Percentiles rank a stretch among this genome's conserved stretches.
These are phyloP conservation scores for Liquidambar formosana DNA, from an alignment of 164 flowering plant species.

Conservation along the genomic window DNA sequence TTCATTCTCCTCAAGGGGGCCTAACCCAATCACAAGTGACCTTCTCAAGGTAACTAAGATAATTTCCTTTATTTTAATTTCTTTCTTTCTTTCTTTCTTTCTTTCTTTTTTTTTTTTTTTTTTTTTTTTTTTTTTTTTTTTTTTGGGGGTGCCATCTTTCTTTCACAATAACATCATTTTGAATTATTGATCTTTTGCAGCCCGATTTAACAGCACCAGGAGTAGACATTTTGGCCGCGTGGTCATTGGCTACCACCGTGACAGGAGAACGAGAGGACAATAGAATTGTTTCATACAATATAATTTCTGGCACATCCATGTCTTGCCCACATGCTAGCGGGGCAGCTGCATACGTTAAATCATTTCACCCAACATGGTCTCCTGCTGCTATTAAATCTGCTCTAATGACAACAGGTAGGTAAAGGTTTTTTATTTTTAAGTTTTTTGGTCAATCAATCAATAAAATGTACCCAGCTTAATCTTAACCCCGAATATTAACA, in stretches of 20 bases:
- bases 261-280: neutral
- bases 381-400: conserved; percentile 18
- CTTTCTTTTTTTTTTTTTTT: too few species aligned
- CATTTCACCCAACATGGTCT: conserved; percentile 11
- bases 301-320: conserved; percentile 18
- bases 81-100: too few species aligned
- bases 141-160: too few species aligned
- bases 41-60: conserved; percentile 21
- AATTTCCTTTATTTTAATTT: too few species aligned
- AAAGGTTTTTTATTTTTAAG: too few species aligned
- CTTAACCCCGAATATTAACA: too few species aligned
- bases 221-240: conserved; percentile 14
- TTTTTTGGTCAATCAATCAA: too few species aligned
- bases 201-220: conserved; percentile 13
- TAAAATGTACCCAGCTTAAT: too few species aligned
- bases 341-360: conserved; percentile 7
- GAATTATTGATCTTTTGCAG: conserved; percentile 1
- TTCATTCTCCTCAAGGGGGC: conserved; percentile 21
- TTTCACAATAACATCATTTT: neutral
- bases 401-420: conserved; percentile 14
- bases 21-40: conserved; percentile 15
- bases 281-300: neutral
- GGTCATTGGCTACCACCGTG: neutral
- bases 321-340: conserved; percentile 8
- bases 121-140: too few species aligned